phyloP scores from a whole-genome alignment of 108 stramenopile species.

The Stephanodiscus minutulus region DNA sequence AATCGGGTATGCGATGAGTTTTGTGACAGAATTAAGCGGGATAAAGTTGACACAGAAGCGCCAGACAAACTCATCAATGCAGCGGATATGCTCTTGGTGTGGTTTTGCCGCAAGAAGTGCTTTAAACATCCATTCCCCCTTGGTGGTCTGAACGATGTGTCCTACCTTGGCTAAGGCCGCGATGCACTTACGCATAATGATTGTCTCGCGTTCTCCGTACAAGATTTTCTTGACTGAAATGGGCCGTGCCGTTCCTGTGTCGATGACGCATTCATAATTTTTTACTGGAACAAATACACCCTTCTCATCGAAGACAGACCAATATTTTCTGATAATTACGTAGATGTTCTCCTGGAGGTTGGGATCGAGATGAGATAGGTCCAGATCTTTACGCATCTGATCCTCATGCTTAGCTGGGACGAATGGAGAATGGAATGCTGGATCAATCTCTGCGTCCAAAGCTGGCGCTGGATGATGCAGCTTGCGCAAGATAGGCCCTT shows the following conservation, averaged over 20 bases:
- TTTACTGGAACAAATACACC: neutral
- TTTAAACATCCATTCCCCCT: slow-evolving; percentile 4
- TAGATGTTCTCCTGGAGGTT: neutral
- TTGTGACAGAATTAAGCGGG: neutral
- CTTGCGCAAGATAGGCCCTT: neutral
- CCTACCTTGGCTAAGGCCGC: neutral
- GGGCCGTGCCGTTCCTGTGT: neutral
- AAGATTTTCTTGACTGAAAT: neutral
- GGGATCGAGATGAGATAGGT: neutral
- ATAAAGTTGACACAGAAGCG: neutral
- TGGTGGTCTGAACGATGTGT: neutral
- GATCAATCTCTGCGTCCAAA: neutral
- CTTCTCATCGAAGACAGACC: slow-evolving; percentile 1
- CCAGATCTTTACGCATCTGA: neutral
- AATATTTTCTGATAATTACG: neutral
- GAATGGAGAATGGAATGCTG: neutral
- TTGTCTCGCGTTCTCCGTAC: neutral
- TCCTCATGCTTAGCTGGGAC: neutral
- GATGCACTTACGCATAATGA: neutral
- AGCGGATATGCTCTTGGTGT: neutral
- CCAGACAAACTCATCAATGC: slow-evolving; percentile 5
- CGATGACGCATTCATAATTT: neutral
- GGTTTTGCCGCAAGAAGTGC: neutral
- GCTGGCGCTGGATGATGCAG: neutral
- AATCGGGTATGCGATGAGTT: neutral